Evolutionary conservation across 371 early-diverging fungal species (phyloP).

Genomic region (Syncephalastrum contaminatum): DNA sequence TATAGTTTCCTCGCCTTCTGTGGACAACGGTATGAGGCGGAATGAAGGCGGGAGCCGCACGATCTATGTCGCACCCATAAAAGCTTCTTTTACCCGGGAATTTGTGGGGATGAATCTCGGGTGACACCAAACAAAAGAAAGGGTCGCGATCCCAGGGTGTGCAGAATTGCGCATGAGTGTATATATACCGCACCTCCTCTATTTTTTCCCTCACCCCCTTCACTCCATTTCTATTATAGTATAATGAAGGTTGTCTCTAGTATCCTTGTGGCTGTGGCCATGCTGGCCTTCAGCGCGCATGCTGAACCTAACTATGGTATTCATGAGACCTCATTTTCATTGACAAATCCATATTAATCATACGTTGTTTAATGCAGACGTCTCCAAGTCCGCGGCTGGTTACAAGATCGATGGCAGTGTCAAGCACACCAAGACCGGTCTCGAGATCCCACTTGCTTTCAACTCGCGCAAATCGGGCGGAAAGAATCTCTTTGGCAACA

Average conservation of each 20-base stretch:
- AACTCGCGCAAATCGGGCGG: constrained; percentile 8
- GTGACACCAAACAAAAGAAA: background rate
- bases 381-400: constrained; percentile 25
- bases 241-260: background rate
- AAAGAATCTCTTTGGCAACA: constrained; percentile 37
- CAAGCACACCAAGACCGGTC: constrained; percentile 23
- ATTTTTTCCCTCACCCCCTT: background rate
- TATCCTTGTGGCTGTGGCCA: constrained; percentile 4
- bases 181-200: background rate
- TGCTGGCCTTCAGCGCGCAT: background rate
- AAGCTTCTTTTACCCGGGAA: too few relatives aligned
- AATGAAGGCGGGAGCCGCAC: too few relatives aligned
- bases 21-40: too few relatives aligned
- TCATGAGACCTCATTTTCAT: background rate
- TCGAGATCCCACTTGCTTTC: constrained; percentile 30
- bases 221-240: background rate
- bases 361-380: constrained; percentile 4
- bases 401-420: constrained; percentile 31
- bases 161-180: background rate
- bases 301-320: constrained; percentile 6
- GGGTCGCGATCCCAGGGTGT: constrained; percentile 4
- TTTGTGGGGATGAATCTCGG: too few relatives aligned
- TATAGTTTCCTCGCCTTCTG: too few relatives aligned
- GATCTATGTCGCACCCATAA: too few relatives aligned
- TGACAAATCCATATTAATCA: background rate